phyloP scores from a whole-genome alignment of 2,329 filamentous ascomycete species.

The Talaromyces sp. region DNA sequence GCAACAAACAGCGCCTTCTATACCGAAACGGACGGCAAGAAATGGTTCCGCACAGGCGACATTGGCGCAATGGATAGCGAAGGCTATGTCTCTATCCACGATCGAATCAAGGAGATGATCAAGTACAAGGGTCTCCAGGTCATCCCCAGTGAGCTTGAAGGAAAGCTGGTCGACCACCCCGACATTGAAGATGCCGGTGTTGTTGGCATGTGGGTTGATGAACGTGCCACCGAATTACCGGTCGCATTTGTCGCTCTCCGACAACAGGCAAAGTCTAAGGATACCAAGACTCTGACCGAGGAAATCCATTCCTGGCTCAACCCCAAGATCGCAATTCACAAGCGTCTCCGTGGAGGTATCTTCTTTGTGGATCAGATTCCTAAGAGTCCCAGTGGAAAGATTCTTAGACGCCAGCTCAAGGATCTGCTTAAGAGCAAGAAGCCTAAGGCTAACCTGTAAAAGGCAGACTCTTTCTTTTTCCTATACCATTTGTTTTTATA shows the following conservation, averaged over 20 bases:
- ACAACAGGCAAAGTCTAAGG: conserved; percentile 5
- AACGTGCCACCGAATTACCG: conserved; percentile 22
- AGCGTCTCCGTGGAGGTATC: conserved; percentile 37
- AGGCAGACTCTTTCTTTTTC: too few relatives aligned
- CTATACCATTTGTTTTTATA: too few relatives aligned
- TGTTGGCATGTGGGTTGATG: conserved; percentile 24
- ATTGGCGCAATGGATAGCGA: conserved; percentile 23
- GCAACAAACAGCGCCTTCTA: conserved; percentile 19
- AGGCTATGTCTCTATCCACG: conserved; percentile 21
- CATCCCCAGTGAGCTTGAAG: conserved; percentile 26
- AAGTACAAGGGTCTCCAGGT: conserved; percentile 28
- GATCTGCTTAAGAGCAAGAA: conserved; percentile 20
- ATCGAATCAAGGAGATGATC: conserved; percentile 30
- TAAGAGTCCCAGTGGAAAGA: conserved; percentile 39
- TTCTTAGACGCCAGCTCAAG: conserved; percentile 30
- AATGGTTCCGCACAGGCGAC: conserved; percentile 27
- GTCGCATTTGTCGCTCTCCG: conserved; percentile 25
- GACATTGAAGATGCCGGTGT: conserved; percentile 26
- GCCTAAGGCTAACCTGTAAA: conserved; percentile 22
- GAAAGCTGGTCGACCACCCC: conserved; percentile 24
- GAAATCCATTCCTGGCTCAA: conserved; percentile 26
- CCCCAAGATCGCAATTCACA: conserved; percentile 34
- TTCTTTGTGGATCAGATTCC: conserved; percentile 36
- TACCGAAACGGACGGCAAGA: conserved; percentile 17
- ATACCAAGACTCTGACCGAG: conserved; percentile 10